Percentiles rank a stretch among this genome's conserved stretches.
Conservation (phyloP, 148 eudicot species). For the Amaranthus cruentus region DNA sequence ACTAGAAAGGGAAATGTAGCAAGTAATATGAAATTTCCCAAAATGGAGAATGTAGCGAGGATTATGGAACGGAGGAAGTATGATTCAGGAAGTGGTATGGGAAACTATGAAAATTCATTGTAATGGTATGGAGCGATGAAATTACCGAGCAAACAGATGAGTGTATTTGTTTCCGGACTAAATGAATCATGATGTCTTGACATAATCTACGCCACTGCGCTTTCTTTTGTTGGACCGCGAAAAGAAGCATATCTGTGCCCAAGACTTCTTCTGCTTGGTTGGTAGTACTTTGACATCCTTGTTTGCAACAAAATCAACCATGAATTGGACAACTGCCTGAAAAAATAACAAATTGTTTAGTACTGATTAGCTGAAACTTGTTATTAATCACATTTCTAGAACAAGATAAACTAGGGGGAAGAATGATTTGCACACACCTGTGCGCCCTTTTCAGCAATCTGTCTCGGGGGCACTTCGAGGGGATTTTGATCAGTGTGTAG, state of each 20-base stretch:
- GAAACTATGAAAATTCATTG: too few species aligned
- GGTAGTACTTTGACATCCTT: slow-evolving; percentile 57
- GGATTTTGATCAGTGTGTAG: slow-evolving; percentile 67
- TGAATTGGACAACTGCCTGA: slow-evolving; percentile 74
- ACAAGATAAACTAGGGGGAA: too few species aligned
- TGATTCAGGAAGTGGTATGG: too few species aligned
- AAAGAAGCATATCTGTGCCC: slow-evolving; percentile 69
- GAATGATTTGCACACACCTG: slow-evolving; percentile 39
- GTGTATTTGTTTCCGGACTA: too few species aligned
- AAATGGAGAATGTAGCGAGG: too few species aligned
- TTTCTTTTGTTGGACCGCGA: slow-evolving; percentile 60
- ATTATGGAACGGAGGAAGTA: too few species aligned
- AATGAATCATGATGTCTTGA: slow-evolving; percentile 36
- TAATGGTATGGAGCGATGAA: neutral
- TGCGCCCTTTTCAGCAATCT: slow-evolving; percentile 58
- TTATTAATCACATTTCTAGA: too few species aligned
- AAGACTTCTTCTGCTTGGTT: slow-evolving; percentile 53
- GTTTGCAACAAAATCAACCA: slow-evolving; percentile 56
- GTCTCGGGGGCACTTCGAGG: slow-evolving; percentile 64
- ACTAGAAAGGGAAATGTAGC: too few species aligned
- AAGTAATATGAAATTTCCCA: too few species aligned
- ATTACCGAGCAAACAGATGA: neutral
- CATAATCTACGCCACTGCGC: slow-evolving; percentile 46
- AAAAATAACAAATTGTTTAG: neutral
- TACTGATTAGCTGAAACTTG: too few species aligned